phyloP scores from a whole-genome alignment of 805 yeast species.

The Millerozyma acaciae region DNA sequence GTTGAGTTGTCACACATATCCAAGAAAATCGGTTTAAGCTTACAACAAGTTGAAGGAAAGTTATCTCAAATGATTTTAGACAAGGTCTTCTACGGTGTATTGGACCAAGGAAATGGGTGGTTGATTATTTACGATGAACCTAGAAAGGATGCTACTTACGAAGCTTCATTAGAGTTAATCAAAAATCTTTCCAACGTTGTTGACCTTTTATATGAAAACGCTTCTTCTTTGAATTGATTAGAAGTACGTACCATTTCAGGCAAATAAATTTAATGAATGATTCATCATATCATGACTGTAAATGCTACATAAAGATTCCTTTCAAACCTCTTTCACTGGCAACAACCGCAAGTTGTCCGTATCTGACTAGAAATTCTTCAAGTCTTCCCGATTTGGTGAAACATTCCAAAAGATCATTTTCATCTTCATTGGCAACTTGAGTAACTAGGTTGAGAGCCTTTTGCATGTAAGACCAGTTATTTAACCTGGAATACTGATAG shows the following conservation, averaged over 20 bases:
- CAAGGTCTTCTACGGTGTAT: constrained; percentile 90
- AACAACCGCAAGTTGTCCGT: constrained; percentile 56
- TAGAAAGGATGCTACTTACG: constrained; percentile 81
- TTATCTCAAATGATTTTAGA: constrained; percentile 95
- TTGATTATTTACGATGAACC: constrained; percentile 87
- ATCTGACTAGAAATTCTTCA: constrained; percentile 47
- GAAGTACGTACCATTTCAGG: constrained; percentile 1
- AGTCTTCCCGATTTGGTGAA: constrained; percentile 57
- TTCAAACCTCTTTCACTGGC: constrained; percentile 43
- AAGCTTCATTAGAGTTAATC: constrained; percentile 79
- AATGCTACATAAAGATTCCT: constrained; percentile 34
- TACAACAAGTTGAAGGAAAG: constrained; percentile 88
- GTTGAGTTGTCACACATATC: constrained; percentile 93
- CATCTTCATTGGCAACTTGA: constrained; percentile 63
- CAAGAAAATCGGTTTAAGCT: constrained; percentile 79
- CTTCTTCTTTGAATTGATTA: constrained; percentile 67
- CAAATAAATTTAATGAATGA: constrained; percentile 2
- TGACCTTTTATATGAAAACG: constrained; percentile 90
- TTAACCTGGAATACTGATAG: constrained; percentile 31
- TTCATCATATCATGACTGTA: constrained; percentile 3
- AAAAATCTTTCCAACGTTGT: constrained; percentile 85
- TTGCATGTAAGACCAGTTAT: constrained; percentile 42
- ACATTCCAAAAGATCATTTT: constrained; percentile 53
- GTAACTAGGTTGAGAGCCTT: constrained; percentile 60
- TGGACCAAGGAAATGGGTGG: constrained; percentile 99